Percentiles rank a stretch among this genome's conserved stretches.
These are phyloP conservation scores for Cicer yamashitae DNA, from an alignment of 306 rosid species.

Conservation along the genomic window DNA sequence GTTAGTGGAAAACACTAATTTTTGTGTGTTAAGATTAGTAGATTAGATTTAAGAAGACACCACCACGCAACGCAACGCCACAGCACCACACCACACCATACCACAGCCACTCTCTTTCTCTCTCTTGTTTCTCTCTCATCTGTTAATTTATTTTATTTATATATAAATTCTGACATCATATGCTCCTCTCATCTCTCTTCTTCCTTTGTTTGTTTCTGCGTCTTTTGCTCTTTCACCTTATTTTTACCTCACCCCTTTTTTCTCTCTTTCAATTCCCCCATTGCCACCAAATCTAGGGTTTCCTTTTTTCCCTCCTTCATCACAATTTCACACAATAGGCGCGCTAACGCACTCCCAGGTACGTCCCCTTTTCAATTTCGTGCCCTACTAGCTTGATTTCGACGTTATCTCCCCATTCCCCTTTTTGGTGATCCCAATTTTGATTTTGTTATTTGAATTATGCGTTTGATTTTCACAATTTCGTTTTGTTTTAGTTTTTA, in stretches of 20 bases:
- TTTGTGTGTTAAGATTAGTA: conserved; percentile 30
- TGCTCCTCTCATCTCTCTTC: conserved; percentile 42
- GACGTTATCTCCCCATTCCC: conserved; percentile 19
- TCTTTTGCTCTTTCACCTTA: conserved; percentile 34
- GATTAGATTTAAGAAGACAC: conserved; percentile 2
- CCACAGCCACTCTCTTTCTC: conserved; percentile 1
- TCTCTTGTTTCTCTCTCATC: conserved; percentile 45
- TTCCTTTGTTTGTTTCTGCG: conserved; percentile 24
- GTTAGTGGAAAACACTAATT: too few species aligned
- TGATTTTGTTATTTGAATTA: conserved; percentile 44
- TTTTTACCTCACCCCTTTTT: conserved; percentile 11
- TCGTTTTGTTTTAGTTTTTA: not conserved
- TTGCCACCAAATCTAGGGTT: conserved; percentile 50
- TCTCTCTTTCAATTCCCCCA: conserved; percentile 39
- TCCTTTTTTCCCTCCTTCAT: conserved; percentile 25
- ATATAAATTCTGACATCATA: conserved; percentile 50
- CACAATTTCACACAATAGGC: not conserved
- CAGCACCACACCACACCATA: not conserved
- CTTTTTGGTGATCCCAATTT: conserved; percentile 38
- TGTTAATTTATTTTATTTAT: conserved; percentile 33
- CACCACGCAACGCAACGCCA: too few species aligned
- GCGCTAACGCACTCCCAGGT: conserved; percentile 53
- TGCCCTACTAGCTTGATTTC: conserved; percentile 48
- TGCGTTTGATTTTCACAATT: conserved; percentile 22
- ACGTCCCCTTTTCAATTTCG: conserved; percentile 39